Base-by-base conservation (phyloP, 768 basidiomycete species). In the Tricholoma terreum region DNA sequence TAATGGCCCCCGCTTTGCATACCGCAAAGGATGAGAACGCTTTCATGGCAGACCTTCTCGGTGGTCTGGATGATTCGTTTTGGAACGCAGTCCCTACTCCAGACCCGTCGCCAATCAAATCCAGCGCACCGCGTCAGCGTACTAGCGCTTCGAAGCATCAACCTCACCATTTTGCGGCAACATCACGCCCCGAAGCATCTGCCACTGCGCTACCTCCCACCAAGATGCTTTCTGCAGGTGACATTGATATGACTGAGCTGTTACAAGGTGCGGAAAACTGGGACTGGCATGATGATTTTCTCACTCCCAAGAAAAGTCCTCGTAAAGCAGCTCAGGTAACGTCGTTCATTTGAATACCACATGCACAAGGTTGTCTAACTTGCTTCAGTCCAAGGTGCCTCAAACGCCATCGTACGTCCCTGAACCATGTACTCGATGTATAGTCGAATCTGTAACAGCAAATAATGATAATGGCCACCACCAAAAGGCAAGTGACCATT, bases 191-290 rank as follows among this genome's bases (percentile, higher is more conserved):
- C 61, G 45, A 38, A 52, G n/a, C 49, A 5, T 57, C 50, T 22
- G 46, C 51, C 15, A 53, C 50, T 50, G 59, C 54, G 15, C 58
- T 57, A n/a, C 59, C 63, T 45, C 63, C 68, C 38, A 67, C 67
- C 0, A 59, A 65, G 50, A 38, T 67, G 5, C 65, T 67, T 43
- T 55, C 70, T 3, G 67, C 67, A 7, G 64, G 63, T 10, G 72
- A 78, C 57, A 60, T 80, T 21, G 82, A 86, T 58, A 62, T 86
- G 30, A 65, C 71, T 2, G 65, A 71, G 3, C 74, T 89, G 12
- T 64, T 87, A n/a, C 81, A 85, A 27, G 89, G 86, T 0, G 84
- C 83, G 1, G 88, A 87, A 63, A 74, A 79, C 35, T 88, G 87
- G 85, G 85, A 90, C 61, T 84, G 86, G 81, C 75, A 80, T 31